phyloP scores from a whole-genome alignment of 1,284 basidiomycete genomes.

The Cutaneotrichosporon dermatis region DNA sequence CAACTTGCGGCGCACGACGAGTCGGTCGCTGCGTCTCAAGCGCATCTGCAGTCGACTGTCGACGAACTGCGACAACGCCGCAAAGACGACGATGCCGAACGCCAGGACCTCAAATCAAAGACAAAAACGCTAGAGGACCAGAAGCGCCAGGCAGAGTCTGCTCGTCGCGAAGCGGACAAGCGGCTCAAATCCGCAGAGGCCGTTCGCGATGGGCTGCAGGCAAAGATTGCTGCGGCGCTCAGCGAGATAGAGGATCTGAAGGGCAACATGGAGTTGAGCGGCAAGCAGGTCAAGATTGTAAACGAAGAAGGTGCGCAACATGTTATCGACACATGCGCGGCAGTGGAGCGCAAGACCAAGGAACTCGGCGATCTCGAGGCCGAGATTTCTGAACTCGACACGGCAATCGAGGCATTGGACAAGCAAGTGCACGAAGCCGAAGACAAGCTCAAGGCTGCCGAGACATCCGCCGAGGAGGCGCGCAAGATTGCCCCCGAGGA shows the following conservation, averaged over 20 bases:
- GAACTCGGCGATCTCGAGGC: constrained; percentile 46
- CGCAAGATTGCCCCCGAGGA: constrained; percentile 43
- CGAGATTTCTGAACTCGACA: constrained; percentile 33
- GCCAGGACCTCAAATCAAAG: constrained; percentile 70
- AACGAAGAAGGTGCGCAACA: constrained; percentile 57
- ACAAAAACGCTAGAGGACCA: constrained; percentile 82
- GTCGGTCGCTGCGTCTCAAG: constrained; percentile 60
- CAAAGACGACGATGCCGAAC: constrained; percentile 73
- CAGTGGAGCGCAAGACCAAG: constrained; percentile 58
- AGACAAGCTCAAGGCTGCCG: constrained; percentile 34
- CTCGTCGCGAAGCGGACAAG: constrained; percentile 80
- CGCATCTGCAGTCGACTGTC: constrained; percentile 65
- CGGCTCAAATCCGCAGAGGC: constrained; percentile 66
- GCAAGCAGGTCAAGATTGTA: constrained; percentile 40
- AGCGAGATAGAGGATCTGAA: constrained; percentile 64
- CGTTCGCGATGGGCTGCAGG: constrained; percentile 61
- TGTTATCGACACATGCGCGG: constrained; percentile 50
- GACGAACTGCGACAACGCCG: constrained; percentile 70
- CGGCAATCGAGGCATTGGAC: constrained; percentile 32
- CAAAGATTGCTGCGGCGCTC: constrained; percentile 63
- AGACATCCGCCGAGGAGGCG: constrained; percentile 31
- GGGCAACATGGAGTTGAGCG: constrained; percentile 52
- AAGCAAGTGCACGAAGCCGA: constrained; percentile 41
- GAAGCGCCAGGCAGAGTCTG: constrained; percentile 73
- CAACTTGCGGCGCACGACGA: constrained; percentile 69